phyloP scores from a whole-genome alignment of 768 basidiomycete genomes.

The Guyanaporus albipodus region DNA sequence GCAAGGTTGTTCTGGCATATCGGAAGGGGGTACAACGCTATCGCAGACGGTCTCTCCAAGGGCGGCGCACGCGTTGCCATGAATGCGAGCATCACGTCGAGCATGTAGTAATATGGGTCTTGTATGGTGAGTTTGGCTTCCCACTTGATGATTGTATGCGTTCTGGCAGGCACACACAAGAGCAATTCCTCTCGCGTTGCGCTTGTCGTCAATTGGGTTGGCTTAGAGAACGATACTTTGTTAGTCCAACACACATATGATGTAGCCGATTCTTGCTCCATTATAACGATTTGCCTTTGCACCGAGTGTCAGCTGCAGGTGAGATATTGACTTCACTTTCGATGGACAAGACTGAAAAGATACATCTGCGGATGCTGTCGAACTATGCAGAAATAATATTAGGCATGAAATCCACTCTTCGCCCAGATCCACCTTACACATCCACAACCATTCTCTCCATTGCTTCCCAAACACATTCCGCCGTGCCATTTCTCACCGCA shows the following conservation, averaged over 20 bases:
- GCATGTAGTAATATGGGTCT: neutral
- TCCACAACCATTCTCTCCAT: conserved; percentile 26
- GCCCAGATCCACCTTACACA: neutral
- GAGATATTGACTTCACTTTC: neutral
- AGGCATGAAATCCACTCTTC: too few species aligned
- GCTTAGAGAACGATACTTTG: too few species aligned
- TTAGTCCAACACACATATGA: neutral
- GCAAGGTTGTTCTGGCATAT: conserved; percentile 27
- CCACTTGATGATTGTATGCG: too few species aligned
- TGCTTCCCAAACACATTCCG: conserved; percentile 16
- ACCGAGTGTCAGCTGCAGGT: conserved; percentile 1
- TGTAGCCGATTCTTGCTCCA: neutral
- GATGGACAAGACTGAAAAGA: neutral
- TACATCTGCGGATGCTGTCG: neutral
- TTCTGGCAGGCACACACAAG: too few species aligned
- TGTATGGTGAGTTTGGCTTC: too few species aligned
- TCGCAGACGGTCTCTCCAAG: conserved; percentile 27
- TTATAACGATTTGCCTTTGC: neutral
- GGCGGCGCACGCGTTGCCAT: neutral
- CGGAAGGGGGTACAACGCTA: conserved; percentile 18
- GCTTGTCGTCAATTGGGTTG: too few species aligned
- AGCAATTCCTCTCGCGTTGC: too few species aligned
- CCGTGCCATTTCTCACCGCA: neutral
- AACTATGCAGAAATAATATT: neutral
- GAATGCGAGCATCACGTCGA: too few species aligned